Percentiles rank a stretch among this genome's conserved stretches.
Evolutionary conservation across 768 basidiomycete genomes (phyloP).

Genomic region (Rhizopogon vinicolor): DNA sequence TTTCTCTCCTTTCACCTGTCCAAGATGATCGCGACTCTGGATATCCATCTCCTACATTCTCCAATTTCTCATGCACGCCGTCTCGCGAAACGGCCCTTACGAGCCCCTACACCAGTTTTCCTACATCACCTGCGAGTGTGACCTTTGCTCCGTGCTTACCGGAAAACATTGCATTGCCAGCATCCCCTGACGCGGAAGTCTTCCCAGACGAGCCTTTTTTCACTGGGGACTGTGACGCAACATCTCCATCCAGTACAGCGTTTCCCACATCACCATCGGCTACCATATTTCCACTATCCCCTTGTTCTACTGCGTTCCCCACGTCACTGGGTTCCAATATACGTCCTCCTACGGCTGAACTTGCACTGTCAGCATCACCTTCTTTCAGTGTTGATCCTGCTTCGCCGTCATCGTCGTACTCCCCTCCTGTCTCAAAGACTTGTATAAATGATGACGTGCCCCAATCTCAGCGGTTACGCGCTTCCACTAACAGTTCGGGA

Average conservation of each 20-base stretch:
- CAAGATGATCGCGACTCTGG: constrained; percentile 20
- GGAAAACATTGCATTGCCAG: constrained; percentile 21
- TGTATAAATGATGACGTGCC: not conserved
- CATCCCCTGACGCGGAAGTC: constrained; percentile 15
- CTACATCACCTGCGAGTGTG: constrained; percentile 16
- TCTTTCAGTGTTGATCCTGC: constrained; percentile 6
- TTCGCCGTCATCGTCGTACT: not conserved
- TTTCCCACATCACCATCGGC: not conserved
- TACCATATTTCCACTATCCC: not conserved
- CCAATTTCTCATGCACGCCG: constrained; percentile 20
- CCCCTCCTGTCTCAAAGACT: not conserved
- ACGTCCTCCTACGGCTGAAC: not conserved
- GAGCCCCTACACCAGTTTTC: constrained; percentile 15
- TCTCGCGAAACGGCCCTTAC: constrained; percentile 24
- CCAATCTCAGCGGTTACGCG: constrained; percentile 3
- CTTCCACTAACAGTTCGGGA: not conserved
- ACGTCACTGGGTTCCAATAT: constrained; percentile 1
- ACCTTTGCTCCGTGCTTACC: constrained; percentile 17
- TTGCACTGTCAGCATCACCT: not conserved
- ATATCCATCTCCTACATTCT: constrained; percentile 22
- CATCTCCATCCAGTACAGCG: constrained; percentile 2
- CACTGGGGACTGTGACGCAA: not conserved
- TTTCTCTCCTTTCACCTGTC: constrained; percentile 8
- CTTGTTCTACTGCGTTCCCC: not conserved
- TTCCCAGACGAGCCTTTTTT: constrained; percentile 1